Evolutionary conservation across 2,329 filamentous ascomycete genomes (phyloP).

Genomic region (Monascus ruber): DNA sequence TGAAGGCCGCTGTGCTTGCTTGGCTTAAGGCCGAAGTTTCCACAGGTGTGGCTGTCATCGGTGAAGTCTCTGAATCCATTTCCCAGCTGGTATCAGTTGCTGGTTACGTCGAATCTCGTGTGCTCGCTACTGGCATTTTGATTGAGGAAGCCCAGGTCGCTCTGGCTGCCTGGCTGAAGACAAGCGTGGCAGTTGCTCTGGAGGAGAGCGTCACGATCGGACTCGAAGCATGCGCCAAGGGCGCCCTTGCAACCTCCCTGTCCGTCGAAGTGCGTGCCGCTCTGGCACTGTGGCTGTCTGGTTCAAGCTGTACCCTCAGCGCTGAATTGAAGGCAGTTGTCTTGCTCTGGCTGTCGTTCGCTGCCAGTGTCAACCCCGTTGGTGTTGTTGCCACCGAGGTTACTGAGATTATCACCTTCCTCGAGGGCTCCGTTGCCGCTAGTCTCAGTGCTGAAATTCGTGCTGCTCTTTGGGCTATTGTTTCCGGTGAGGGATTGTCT

Average conservation of each 20-base stretch:
- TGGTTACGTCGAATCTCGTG: conserved; percentile 17
- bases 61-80: conserved; percentile 16
- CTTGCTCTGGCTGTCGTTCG: conserved; percentile 25
- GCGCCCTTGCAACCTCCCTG: conserved; percentile 16
- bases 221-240: conserved; percentile 18
- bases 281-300: conserved; percentile 22
- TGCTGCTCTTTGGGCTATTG: conserved; percentile 19
- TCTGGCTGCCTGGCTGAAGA: conserved; percentile 23
- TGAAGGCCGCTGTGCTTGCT: conserved; percentile 19
- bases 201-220: conserved; percentile 17
- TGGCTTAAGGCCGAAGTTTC: conserved; percentile 21
- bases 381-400: conserved; percentile 16
- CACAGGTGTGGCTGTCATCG: conserved; percentile 17
- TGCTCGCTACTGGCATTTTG: conserved; percentile 19
- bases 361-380: conserved; percentile 15
- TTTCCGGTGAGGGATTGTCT: conserved; percentile 21
- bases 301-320: conserved; percentile 20
- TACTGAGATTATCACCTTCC: conserved; percentile 17
- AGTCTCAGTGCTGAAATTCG: conserved; percentile 20
- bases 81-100: conserved; percentile 22
- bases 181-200: conserved; percentile 14
- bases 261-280: conserved; percentile 18
- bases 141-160: conserved; percentile 16
- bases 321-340: conserved; percentile 26
- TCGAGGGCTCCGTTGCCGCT: conserved; percentile 16